Conservation (phyloP, 2,329 filamentous ascomycete species). For the Orbilia brochopaga region DNA sequence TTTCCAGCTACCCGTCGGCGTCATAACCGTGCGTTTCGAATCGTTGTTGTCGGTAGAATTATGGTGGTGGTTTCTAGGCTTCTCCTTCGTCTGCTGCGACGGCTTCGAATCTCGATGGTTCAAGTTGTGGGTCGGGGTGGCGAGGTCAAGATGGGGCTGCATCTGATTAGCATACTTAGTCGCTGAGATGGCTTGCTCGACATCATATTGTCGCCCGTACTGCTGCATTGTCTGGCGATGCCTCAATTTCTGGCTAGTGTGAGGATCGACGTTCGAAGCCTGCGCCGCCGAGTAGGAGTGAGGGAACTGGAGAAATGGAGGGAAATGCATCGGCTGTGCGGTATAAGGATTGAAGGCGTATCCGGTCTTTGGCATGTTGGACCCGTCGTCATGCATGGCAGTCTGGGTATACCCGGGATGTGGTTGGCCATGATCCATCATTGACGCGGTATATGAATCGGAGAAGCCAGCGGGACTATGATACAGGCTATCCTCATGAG, state of each 20-base stretch:
- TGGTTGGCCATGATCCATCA: constrained; percentile 30
- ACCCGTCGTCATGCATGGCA: constrained; percentile 29
- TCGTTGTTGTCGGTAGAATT: constrained; percentile 11
- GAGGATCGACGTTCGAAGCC: constrained; percentile 25
- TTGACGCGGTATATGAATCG: constrained; percentile 21
- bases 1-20: constrained; percentile 22
- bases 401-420: constrained; percentile 25
- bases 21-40: constrained; percentile 18
- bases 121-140: constrained; percentile 31
- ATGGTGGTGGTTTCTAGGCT: constrained; percentile 13
- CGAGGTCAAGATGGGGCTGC: constrained; percentile 40
- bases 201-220: constrained; percentile 35
- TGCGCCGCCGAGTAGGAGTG: constrained; percentile 19
- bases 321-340: constrained; percentile 21
- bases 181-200: constrained; percentile 28
- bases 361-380: constrained; percentile 19
- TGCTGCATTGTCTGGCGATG: constrained; percentile 40
- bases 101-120: constrained; percentile 23
- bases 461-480: constrained; percentile 19
- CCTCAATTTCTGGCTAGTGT: constrained; percentile 34
- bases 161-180: constrained; percentile 32
- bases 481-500: constrained; percentile 30
- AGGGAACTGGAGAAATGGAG: constrained; percentile 25
- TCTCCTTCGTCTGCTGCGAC: constrained; percentile 23
- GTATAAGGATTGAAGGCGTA: constrained; percentile 39